phyloP scores from a whole-genome alignment of 768 basidiomycete genomes.

The Tricholoma matsutake region DNA sequence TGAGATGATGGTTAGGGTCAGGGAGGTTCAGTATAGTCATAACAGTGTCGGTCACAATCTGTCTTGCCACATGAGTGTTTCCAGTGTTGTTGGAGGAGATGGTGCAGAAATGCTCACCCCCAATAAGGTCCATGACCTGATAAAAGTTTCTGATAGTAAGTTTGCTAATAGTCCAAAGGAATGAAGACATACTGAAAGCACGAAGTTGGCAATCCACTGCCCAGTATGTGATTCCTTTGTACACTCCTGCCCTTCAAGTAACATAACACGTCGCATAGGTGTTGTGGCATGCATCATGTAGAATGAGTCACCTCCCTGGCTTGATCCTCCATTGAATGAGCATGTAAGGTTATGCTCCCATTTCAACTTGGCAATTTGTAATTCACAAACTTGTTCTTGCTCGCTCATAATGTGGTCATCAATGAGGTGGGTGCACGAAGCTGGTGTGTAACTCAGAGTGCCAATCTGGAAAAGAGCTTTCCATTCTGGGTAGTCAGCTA shows the following conservation, averaged over 20 bases:
- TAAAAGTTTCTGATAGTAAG: not conserved
- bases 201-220: conserved; percentile 14
- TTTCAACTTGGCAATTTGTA: conserved; percentile 14
- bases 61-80: conserved; percentile 12
- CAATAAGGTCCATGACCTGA: conserved; percentile 17
- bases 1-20: conserved; percentile 13
- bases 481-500: conserved; percentile 20
- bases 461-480: conserved; percentile 17
- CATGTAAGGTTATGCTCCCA: conserved; percentile 14
- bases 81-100: not conserved
- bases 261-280: not conserved
- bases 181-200: conserved; percentile 10
- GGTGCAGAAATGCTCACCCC: conserved; percentile 8
- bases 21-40: conserved; percentile 14
- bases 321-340: conserved; percentile 23
- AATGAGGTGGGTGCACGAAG: conserved; percentile 17
- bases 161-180: not conserved
- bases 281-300: conserved; percentile 23
- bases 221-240: conserved; percentile 13
- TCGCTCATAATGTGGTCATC: conserved; percentile 23
- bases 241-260: conserved; percentile 17
- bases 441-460: conserved; percentile 19
- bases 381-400: conserved; percentile 14
- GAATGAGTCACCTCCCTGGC: conserved; percentile 8
- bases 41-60: conserved; percentile 2